These are phyloP conservation scores for Eleusine coracana DNA, from an alignment of 176 grass and related monocot genomes.

Conservation along the genomic window DNA sequence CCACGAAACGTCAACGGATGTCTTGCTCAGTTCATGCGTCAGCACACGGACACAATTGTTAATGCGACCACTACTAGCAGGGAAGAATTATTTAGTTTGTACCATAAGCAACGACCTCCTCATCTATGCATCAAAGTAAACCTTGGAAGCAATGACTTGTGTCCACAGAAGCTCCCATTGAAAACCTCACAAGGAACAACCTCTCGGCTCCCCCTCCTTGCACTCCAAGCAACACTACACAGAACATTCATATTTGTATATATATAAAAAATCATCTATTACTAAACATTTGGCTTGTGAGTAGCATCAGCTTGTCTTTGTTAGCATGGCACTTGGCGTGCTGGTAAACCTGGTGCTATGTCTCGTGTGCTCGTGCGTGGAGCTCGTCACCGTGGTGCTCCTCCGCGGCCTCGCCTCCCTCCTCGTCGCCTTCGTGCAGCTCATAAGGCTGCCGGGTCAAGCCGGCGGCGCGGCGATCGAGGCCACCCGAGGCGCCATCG, in stretches of 20 bases:
- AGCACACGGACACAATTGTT: neutral
- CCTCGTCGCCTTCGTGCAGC: conserved; percentile 31
- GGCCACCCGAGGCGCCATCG: neutral
- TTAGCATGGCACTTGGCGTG: conserved; percentile 16
- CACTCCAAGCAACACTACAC: conserved; percentile 49
- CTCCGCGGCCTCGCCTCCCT: conserved; percentile 44
- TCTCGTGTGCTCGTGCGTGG: conserved; percentile 24
- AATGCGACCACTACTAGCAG: too few relatives aligned
- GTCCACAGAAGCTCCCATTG: neutral
- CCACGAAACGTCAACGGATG: neutral
- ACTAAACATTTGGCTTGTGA: neutral
- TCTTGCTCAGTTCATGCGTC: conserved; percentile 19
- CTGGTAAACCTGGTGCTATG: conserved; percentile 42
- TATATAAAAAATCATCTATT: neutral
- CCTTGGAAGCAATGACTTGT: conserved; percentile 57
- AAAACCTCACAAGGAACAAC: conserved; percentile 47
- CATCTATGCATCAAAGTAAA: conserved; percentile 26
- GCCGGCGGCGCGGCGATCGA: conserved; percentile 39
- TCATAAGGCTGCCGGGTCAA: conserved; percentile 46
- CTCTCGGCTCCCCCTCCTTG: conserved; percentile 12
- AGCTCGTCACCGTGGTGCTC: conserved; percentile 25
- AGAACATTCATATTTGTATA: neutral
- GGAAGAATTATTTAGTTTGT: neutral
- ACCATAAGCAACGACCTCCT: neutral
- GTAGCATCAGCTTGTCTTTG: too few relatives aligned